These are phyloP conservation scores for Nicotiana sylvestris DNA, from an alignment of 257 asterid species.

Conservation along the genomic window DNA sequence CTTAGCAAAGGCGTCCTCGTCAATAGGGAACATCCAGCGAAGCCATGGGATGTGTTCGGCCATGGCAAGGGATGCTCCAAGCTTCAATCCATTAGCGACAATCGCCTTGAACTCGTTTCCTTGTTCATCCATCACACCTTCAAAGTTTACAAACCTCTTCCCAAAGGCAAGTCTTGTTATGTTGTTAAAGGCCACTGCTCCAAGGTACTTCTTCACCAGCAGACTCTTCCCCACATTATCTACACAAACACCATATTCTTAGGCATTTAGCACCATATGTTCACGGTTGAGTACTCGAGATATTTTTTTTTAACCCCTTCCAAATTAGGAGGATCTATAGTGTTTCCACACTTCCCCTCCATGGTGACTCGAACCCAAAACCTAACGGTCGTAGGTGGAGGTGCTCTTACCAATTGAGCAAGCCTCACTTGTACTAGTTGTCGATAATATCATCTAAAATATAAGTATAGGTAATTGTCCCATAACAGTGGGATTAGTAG, in stretches of 20 bases:
- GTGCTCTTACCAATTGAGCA: too few species aligned
- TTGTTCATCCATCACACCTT: slow-evolving; percentile 59
- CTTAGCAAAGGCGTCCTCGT: slow-evolving; percentile 55
- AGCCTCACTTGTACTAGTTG: not conserved
- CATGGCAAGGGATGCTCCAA: slow-evolving; percentile 64
- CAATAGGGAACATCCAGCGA: slow-evolving; percentile 66
- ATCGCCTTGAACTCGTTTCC: slow-evolving; percentile 68
- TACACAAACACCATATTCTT: slow-evolving; percentile 20
- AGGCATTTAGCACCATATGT: not conserved
- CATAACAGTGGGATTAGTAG: too few species aligned
- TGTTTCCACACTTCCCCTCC: too few species aligned
- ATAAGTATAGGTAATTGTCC: too few species aligned
- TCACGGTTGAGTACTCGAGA: too few species aligned
- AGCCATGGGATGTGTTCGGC: slow-evolving; percentile 82
- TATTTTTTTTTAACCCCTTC: too few species aligned
- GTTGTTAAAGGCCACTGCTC: slow-evolving; percentile 69
- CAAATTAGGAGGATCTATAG: too few species aligned
- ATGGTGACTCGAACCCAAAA: too few species aligned
- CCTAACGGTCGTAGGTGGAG: too few species aligned
- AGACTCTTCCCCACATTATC: slow-evolving; percentile 46
- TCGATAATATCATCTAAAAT: too few species aligned
- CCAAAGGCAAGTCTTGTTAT: slow-evolving; percentile 74
- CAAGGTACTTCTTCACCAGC: slow-evolving; percentile 54
- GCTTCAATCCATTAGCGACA: slow-evolving; percentile 55
- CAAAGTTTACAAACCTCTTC: slow-evolving; percentile 51